Evolutionary conservation across 805 yeast species (phyloP), one percentile per base, ranked within the genome.

Genomic region (Candida bentonensis): DNA sequence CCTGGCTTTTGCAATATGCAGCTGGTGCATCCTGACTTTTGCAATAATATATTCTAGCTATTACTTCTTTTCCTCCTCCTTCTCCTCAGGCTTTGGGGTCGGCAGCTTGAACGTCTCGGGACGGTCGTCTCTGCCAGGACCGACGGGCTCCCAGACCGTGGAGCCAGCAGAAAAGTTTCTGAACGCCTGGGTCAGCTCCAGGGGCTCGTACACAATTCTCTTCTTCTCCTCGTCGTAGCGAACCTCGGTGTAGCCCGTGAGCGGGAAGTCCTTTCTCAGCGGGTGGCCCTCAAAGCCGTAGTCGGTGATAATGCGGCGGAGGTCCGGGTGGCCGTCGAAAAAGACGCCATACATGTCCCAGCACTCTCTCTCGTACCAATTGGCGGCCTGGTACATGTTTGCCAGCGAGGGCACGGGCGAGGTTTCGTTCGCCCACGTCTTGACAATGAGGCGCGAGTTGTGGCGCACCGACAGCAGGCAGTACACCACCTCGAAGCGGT

Each of bases 251-350:
- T 83, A 85, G 46, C 95, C 95, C 34, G 92, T 82, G 39, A 89
- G 79, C 54, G 95, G 95, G 81, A 85, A 85, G 64, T 85, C 95
- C 63, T 85, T 85, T 65, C 94, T 76, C 60, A 84, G 72, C 13
- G 95, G 95, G 60, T 84, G 92, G 44, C 95, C 95, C 65, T 83
- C 94, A 55, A 85, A 84, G 21, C 95, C 95, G 63, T 84, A 84
- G 65, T 84, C 95, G 45, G 95, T 84, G 78, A 84, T 74, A 62
- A 84, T 83, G 66, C 95, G 73, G 67, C 95, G 78, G 59, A 84
- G 70, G 63, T 84, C 95, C 3, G 94, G 94, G 63, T 85, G 95
- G 48, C 81, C 84, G 64, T 82, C 89, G 58, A 85, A 85, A 64
- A 83, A 83, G 47, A 85, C 75, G 39, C 95, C 95, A 60, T 74